Evolutionary conservation across 2,329 filamentous ascomycete genomes (phyloP).

Genomic region (Fusarium luffae): DNA sequence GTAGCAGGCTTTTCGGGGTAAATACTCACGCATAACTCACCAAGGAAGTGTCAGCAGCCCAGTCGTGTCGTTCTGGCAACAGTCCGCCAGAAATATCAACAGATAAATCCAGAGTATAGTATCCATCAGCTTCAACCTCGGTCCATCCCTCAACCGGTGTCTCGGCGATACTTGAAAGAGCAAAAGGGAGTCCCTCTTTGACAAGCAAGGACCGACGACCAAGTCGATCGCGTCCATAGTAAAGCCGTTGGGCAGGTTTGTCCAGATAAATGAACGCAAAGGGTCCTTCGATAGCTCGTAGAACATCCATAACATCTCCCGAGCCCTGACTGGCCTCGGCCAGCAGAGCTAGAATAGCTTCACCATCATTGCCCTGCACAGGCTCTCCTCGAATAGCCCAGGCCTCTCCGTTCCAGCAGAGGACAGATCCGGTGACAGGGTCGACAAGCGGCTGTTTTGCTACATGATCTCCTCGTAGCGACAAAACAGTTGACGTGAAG

Average conservation of each 20-base stretch:
- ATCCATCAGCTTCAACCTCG: conserved; percentile 86
- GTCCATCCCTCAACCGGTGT: conserved; percentile 66
- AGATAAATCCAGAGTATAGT: conserved; percentile 74
- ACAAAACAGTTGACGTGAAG: conserved; percentile 88
- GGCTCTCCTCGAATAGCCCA: conserved; percentile 75
- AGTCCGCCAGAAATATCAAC: conserved; percentile 6
- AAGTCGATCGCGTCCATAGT: conserved; percentile 87
- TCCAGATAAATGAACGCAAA: conserved; percentile 92
- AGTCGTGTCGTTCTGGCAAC: conserved; percentile 44
- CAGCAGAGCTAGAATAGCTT: conserved; percentile 72
- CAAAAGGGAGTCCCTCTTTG: conserved; percentile 61
- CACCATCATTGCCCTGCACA: conserved; percentile 82
- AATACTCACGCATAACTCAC: conserved; percentile 54
- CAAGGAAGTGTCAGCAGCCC: conserved; percentile 53
- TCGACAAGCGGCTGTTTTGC: conserved; percentile 79
- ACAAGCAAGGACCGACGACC: conserved; percentile 85
- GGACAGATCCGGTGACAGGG: conserved; percentile 65
- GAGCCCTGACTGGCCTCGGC: conserved; percentile 53
- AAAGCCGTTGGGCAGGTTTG: conserved; percentile 68
- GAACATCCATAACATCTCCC: conserved; percentile 57
- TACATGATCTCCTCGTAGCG: conserved; percentile 80
- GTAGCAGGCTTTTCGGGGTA: conserved; percentile 50
- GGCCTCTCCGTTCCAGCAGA: conserved; percentile 98
- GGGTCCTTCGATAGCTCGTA: conserved; percentile 78
- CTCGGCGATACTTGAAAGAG: conserved; percentile 78